These are phyloP conservation scores for Pythium rhizo-oryzae DNA, from an alignment of 352 stramenopile species.

Conservation along the genomic window DNA sequence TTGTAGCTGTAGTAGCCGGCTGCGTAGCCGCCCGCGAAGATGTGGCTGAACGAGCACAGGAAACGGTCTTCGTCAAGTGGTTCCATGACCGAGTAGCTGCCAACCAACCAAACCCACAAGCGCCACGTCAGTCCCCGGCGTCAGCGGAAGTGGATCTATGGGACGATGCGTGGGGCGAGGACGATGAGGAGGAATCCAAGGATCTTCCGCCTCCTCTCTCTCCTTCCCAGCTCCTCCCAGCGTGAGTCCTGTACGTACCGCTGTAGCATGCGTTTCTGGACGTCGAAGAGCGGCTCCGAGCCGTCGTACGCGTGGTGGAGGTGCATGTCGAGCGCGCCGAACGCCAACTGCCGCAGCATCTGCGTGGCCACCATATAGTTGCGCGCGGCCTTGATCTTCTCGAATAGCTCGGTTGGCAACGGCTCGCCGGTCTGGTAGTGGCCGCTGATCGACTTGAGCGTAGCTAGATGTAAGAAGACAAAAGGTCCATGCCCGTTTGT, in stretches of 20 bases:
- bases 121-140: slow-evolving; percentile 3
- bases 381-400: slow-evolving; percentile 95
- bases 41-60: slow-evolving; percentile 98
- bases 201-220: neutral
- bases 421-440: slow-evolving; percentile 89
- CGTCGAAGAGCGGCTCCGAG: slow-evolving; percentile 92
- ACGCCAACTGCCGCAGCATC: slow-evolving; percentile 96
- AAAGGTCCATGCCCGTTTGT: slow-evolving; percentile 24
- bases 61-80: slow-evolving; percentile 96
- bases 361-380: slow-evolving; percentile 96
- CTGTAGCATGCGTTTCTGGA: slow-evolving; percentile 90
- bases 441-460: slow-evolving; percentile 77
- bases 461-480: slow-evolving; percentile 57
- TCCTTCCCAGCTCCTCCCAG: neutral
- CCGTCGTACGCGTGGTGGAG: slow-evolving; percentile 76
- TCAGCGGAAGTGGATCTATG: neutral
- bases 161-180: neutral
- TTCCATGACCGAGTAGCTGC: slow-evolving; percentile 81
- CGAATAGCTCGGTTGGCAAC: slow-evolving; percentile 93
- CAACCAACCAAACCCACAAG: neutral
- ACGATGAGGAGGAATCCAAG: neutral
- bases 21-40: slow-evolving; percentile 98
- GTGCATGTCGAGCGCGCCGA: slow-evolving; percentile 91
- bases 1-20: slow-evolving; percentile 98
- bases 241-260: slow-evolving; percentile 46